phyloP scores from a whole-genome alignment of 1,139 yeast genomes.

The Ashbya aceris region DNA sequence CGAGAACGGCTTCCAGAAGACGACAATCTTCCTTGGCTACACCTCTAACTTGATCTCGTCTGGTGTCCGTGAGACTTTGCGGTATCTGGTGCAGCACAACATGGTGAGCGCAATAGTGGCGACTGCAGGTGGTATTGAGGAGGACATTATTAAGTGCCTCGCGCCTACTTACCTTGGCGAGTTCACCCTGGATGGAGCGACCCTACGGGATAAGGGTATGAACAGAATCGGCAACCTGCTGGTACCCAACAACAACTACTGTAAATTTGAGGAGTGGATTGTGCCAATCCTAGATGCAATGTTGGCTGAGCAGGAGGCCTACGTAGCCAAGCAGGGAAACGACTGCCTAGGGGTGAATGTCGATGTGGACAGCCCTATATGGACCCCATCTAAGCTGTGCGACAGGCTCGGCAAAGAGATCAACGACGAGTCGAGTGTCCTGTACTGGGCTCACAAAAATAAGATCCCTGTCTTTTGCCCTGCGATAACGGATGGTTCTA shows the following conservation, averaged over 20 bases:
- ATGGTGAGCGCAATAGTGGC: conserved; percentile 93
- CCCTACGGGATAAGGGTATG: conserved; percentile 87
- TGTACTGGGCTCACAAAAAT: conserved; percentile 97
- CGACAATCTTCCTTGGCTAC: conserved; percentile 90
- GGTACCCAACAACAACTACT: conserved; percentile 96
- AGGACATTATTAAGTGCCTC: conserved; percentile 87
- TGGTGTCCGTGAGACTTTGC: conserved; percentile 83
- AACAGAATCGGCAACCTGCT: conserved; percentile 93
- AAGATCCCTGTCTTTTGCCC: conserved; percentile 95
- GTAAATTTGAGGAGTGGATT: conserved; percentile 97
- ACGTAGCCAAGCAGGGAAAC: conserved; percentile 40
- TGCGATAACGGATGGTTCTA: conserved; percentile 93
- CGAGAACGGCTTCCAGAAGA: conserved; percentile 69
- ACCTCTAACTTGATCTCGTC: conserved; percentile 95
- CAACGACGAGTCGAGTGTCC: conserved; percentile 84
- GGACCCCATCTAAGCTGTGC: conserved; percentile 93
- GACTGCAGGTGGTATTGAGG: conserved; percentile 96
- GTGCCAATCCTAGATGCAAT: conserved; percentile 83
- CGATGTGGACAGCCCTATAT: conserved; percentile 45
- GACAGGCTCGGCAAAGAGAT: conserved; percentile 93
- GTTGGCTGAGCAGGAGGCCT: conserved; percentile 80
- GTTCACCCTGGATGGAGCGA: conserved; percentile 68
- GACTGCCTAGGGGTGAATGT: conserved; percentile 44
- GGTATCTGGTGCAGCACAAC: conserved; percentile 84
- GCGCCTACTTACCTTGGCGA: conserved; percentile 96